Evolutionary conservation across 306 rosid species (phyloP).

Genomic region (peach (Prunus persica)): Prunus_persica_NCBIv2 NC_034011.1:2415501-2416000

Average conservation of each 20-base stretch:
- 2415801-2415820: conserved; percentile 65
- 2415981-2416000: conserved; percentile 49
- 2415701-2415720: no score
- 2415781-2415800: not conserved
- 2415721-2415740: not conserved
- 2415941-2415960: conserved; percentile 69
- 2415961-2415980: conserved; percentile 56
- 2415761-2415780: not conserved
- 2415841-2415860: conserved; percentile 61
- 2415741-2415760: not conserved
- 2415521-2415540: no score
- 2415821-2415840: conserved; percentile 81
- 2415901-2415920: conserved; percentile 54
- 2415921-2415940: conserved; percentile 75
- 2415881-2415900: conserved; percentile 52
- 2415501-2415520: no score
- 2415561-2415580: no score
- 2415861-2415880: conserved; percentile 80
- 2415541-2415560: no score
- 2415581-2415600: no score
- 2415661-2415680: no score
- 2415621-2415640: no score
- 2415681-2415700: no score
- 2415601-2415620: no score
- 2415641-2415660: no score